These are phyloP conservation scores for Plasmodium gallinaceum DNA, from an alignment of 169 alveolate species.

Conservation along the genomic window DNA sequence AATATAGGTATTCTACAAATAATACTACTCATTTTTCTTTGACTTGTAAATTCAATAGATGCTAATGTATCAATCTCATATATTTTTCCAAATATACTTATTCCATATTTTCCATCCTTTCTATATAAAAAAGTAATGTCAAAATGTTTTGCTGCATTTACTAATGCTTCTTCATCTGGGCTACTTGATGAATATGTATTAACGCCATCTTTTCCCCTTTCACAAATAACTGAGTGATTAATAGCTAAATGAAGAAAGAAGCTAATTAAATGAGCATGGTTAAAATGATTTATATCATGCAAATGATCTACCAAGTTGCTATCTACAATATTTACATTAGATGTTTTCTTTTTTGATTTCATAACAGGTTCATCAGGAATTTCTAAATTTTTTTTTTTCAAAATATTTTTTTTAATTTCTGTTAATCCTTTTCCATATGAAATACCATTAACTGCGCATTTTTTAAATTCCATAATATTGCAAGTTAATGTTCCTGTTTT, in stretches of 20 bases:
- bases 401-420: constrained; percentile 82
- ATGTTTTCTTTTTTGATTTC: constrained; percentile 71
- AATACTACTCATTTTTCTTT: constrained; percentile 86
- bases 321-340: constrained; percentile 85
- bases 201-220: constrained; percentile 41
- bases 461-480: constrained; percentile 92
- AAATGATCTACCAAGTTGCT: constrained; percentile 79
- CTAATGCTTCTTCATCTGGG: constrained; percentile 87
- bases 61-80: constrained; percentile 85
- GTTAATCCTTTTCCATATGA: constrained; percentile 88
- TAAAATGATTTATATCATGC: constrained; percentile 79
- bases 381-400: constrained; percentile 79
- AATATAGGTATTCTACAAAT: constrained; percentile 83
- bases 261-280: constrained; percentile 81
- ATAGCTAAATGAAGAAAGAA: constrained; percentile 83
- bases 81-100: constrained; percentile 82
- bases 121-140: constrained; percentile 82
- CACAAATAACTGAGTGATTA: constrained; percentile 83
- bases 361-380: constrained; percentile 79
- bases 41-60: constrained; percentile 85
- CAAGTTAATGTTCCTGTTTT: constrained; percentile 97
- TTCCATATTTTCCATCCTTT: constrained; percentile 80
- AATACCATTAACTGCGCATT: constrained; percentile 85
- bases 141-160: constrained; percentile 84
- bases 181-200: constrained; percentile 80